Evolutionary conservation across 495 filamentous ascomycete species (phyloP), one percentile per base, ranked within the genome.

Genomic region (Amphirosellinia nigrospora): DNA sequence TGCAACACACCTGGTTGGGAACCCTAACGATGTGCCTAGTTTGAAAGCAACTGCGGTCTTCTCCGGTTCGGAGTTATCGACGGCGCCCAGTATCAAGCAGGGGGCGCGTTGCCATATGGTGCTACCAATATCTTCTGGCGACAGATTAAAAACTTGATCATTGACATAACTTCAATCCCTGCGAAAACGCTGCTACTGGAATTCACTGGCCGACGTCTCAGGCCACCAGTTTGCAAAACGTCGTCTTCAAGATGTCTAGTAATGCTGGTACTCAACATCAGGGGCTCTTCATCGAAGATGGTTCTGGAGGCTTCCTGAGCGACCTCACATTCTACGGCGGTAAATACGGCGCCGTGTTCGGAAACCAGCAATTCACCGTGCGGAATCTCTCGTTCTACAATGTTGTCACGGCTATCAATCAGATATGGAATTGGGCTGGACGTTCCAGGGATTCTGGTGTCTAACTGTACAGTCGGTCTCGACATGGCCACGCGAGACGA

Each of bases 321-420:
- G 94, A 97, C 73, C 82, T 97, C 21, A 86, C 80, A 26, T 92
- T 93, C 78, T 82, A 87, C 70, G 92, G 93, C 64, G 93, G 93
- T 13, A 71, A 81, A 7, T 83, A 88, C 58, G 93, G 86, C n/a
- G 81, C 86, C 9, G 80, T 82, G 21, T 74, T 94, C 56, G 92
- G 92, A 62, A 94, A 92, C 74, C 93, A 95, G 81, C 93, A 95
- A 78, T 96, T 91, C 71, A 94, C 92, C 15, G 88, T 91, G 77
- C 86, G 91, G 46, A 93, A 93, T 73, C 71, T 96, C 45, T 85
- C 80, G 0, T 89, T 95, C 76, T 79, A 78, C 72, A 85, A 88
- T 71, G 87, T 85, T 43, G 69, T 79, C 34, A 86, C 85, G 34
- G 87, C 85, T 61, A 81, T 91, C 65, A 80, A 73, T 55, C 82